Base-by-base conservation (phyloP, 257 asterid species). In the Solanum gandarillasii region DNA sequence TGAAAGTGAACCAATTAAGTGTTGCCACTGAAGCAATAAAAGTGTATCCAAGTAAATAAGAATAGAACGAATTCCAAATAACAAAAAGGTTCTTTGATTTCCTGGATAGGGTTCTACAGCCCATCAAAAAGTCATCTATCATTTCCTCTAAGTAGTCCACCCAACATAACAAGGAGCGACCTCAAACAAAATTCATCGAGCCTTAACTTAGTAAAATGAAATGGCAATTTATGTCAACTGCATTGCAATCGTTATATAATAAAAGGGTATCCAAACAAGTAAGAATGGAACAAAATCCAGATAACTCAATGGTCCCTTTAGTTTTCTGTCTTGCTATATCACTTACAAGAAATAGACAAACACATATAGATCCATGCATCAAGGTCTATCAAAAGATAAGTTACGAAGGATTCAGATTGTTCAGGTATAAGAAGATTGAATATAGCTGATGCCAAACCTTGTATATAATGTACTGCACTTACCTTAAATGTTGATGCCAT, bases 401-500 rank as follows among this genome's bases (percentile, higher is more conserved):
- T 46, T 81, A 46, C 68, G 21, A 81, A 3, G 29, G 70, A 48
- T 46, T 46, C 68, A 18, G n/a, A 29, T 29, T 81, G 27, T 46
- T 81, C 68, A 48, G 85, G 68, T 46, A 46, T 46, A 16, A 81
- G 85, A 46, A 32, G 67, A 48, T 46, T 82, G 70, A 82, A 82
- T 29, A 18, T 38, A 48, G 41, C 41, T 29, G 70, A 82, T 46
- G 85, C 36, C 70, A 81, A 31, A 82, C 62, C 70, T 13, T 48
- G 85, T 31, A 31, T 21, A 82, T 29, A 82, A 46, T 82, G 29
- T 48, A 82, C 29, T 48, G 43, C 39, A 36, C 89, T 87, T 90
- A 95, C 99, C 98, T 97, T 95, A 91, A 95, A 97, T 25, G 92
- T 92, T 86, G 98, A 93, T 89, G 93, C 92, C 98, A 92, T 88